phyloP scores from a whole-genome alignment of 116 monocot genomes.

The Dioscorea cayenensis region DNA sequence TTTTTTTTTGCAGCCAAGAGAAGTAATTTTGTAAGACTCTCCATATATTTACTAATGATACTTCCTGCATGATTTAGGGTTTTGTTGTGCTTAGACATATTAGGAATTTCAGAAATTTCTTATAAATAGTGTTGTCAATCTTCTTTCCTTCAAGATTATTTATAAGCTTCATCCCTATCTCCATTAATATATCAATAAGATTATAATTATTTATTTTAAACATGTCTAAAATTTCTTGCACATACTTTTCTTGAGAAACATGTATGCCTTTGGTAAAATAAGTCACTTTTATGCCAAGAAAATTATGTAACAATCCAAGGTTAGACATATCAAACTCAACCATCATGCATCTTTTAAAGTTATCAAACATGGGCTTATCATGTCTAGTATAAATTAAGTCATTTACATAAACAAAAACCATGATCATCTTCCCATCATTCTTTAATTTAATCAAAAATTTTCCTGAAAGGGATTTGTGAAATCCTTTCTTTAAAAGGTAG shows the following conservation, averaged over 20 bases:
- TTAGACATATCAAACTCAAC: too few relatives aligned
- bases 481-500: not conserved
- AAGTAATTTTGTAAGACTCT: not conserved
- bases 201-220: too few relatives aligned
- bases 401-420: slow-evolving; percentile 11
- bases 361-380: slow-evolving; percentile 1
- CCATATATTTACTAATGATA: slow-evolving; percentile 7
- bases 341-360: slow-evolving; percentile 11
- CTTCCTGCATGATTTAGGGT: slow-evolving; percentile 1
- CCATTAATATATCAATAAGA: too few relatives aligned
- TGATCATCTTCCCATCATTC: slow-evolving; percentile 1
- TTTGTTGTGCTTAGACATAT: slow-evolving; percentile 4
- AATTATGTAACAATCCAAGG: slow-evolving; percentile 13
- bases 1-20: slow-evolving; percentile 7
- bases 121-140: slow-evolving; percentile 7
- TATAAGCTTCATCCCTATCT: slow-evolving; percentile 4
- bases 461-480: slow-evolving; percentile 2
- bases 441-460: not conserved
- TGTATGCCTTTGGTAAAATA: slow-evolving; percentile 1
- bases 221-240: slow-evolving; percentile 5
- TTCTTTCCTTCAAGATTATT: slow-evolving; percentile 4
- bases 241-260: slow-evolving; percentile 21
- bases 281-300: slow-evolving; percentile 4
- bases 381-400: slow-evolving; percentile 8
- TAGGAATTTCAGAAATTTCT: slow-evolving; percentile 3